These are phyloP conservation scores for Aspergillus luchuensis DNA, from an alignment of 2,329 filamentous ascomycete genomes.

Conservation along the genomic window DNA sequence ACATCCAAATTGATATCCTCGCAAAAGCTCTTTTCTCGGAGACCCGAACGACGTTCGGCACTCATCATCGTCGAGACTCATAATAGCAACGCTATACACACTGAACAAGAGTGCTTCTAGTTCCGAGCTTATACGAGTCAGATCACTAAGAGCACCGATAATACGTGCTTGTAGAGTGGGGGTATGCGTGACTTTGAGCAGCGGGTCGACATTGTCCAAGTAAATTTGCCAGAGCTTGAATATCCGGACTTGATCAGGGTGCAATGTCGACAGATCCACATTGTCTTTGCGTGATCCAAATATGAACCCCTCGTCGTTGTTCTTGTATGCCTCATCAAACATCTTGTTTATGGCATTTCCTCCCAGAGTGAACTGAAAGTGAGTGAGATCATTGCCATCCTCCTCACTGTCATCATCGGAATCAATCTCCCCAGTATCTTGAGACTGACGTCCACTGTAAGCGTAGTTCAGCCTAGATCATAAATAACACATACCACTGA, in stretches of 20 bases:
- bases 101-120: conserved; percentile 69
- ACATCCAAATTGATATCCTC: conserved; percentile 48
- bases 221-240: conserved; percentile 64
- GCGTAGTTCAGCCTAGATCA: not conserved
- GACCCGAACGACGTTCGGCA: conserved; percentile 47
- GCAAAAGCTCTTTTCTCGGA: conserved; percentile 42
- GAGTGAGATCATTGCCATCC: conserved; percentile 33
- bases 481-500: no score
- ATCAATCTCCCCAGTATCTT: conserved; percentile 25
- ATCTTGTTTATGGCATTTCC: conserved; percentile 46
- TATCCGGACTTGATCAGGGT: conserved; percentile 66
- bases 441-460: conserved; percentile 10
- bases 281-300: conserved; percentile 50
- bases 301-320: conserved; percentile 53
- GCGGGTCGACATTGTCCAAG: conserved; percentile 68
- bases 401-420: conserved; percentile 16
- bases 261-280: conserved; percentile 53
- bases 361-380: conserved; percentile 31
- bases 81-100: conserved; percentile 63
- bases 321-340: conserved; percentile 49
- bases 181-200: conserved; percentile 69
- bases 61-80: conserved; percentile 59
- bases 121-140: conserved; percentile 56
- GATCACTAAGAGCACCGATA: conserved; percentile 61
- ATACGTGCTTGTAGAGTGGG: conserved; percentile 66